A percentile compares a stretch with the other conserved stretches of the same genome.
phyloP scores from a whole-genome alignment of 345 rosid species.

The Populus alba region DNA sequence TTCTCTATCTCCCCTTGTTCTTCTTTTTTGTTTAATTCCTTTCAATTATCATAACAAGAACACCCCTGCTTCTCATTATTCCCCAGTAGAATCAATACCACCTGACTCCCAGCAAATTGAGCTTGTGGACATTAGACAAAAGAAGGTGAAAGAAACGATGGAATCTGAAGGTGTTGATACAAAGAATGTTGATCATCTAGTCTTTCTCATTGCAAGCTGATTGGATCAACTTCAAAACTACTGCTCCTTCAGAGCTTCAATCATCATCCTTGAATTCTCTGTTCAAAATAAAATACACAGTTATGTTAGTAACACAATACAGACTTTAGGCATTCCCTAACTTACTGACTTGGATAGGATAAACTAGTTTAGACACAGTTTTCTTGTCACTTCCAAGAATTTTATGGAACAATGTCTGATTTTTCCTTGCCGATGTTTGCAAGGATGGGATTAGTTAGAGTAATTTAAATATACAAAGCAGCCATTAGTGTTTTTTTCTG shows the following conservation, averaged over 20 bases:
- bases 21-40: neutral
- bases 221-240: constrained; percentile 13
- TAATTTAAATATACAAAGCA: neutral
- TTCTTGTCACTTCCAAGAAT: neutral
- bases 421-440: neutral
- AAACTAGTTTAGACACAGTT: neutral
- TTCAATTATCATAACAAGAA: neutral
- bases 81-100: neutral
- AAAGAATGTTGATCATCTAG: neutral
- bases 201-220: neutral
- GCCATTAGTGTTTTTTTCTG: no score
- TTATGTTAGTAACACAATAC: neutral
- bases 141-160: neutral
- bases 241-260: constrained; percentile 26
- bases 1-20: neutral
- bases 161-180: neutral
- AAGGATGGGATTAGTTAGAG: neutral
- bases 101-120: neutral
- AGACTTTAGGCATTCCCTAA: neutral
- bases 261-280: constrained; percentile 50
- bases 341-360: neutral
- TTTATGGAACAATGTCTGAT: neutral
- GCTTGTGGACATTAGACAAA: neutral
- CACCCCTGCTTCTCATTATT: neutral
- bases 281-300: neutral